phyloP scores from a whole-genome alignment of 768 basidiomycete species.

The Fomitopsis serialis region DNA sequence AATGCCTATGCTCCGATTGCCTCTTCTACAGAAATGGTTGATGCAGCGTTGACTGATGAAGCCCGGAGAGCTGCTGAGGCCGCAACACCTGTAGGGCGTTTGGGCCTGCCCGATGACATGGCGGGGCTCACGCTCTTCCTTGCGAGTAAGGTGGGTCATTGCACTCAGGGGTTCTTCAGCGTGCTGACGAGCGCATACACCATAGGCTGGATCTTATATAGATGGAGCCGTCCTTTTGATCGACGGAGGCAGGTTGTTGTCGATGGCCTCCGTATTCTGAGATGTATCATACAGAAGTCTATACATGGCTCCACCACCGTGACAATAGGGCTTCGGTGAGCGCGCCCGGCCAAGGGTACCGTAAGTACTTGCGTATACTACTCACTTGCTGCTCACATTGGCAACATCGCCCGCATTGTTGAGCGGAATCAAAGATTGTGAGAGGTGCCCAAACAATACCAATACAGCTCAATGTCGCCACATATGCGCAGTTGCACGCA shows the following conservation, averaged over 20 bases:
- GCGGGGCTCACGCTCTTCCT: conserved; percentile 70
- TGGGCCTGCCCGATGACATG: conserved; percentile 62
- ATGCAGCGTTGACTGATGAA: conserved; percentile 25
- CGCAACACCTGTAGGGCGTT: conserved; percentile 55
- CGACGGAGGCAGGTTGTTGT: conserved; percentile 61
- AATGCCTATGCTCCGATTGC: not conserved
- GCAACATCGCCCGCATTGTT: no score
- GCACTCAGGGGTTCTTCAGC: not conserved
- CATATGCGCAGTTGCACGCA: no score
- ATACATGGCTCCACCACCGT: no score
- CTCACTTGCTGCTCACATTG: no score
- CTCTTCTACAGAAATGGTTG: conserved; percentile 60
- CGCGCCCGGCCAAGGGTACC: no score
- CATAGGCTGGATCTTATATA: conserved; percentile 69
- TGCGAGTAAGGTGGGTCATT: conserved; percentile 38
- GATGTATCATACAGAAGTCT: no score
- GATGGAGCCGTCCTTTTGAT: conserved; percentile 72
- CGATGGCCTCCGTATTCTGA: conserved; percentile 12
- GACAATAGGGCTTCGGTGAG: no score
- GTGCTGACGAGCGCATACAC: not conserved
- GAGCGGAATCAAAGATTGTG: no score
- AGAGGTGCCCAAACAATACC: no score
- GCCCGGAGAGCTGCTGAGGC: conserved; percentile 39
- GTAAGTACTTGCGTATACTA: no score
- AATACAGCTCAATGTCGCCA: no score